phyloP scores from a whole-genome alignment of 495 filamentous ascomycete genomes.

The Xylaria castorea region DNA sequence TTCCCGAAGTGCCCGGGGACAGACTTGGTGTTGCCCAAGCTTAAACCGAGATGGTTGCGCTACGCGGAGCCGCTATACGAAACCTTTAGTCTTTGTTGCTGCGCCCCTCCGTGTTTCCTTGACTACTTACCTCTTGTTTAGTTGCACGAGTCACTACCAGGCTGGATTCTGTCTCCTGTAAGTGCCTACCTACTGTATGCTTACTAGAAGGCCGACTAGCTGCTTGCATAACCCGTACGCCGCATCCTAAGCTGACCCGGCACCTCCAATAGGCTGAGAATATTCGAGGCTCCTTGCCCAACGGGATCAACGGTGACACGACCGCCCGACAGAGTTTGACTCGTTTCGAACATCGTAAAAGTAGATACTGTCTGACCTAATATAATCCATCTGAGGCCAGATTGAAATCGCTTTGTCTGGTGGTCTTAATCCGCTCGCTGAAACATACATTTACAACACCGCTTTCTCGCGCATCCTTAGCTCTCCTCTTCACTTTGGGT shows the following conservation, averaged over 20 bases:
- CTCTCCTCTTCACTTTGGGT: background rate
- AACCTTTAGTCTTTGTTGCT: constrained; percentile 14
- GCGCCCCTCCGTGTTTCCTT: background rate
- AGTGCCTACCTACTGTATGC: background rate
- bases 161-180: background rate
- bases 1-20: background rate
- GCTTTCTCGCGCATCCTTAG: background rate
- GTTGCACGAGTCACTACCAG: constrained; percentile 9
- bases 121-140: background rate
- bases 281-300: background rate
- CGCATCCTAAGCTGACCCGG: constrained; percentile 20
- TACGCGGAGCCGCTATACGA: constrained; percentile 7
- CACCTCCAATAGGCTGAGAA: constrained; percentile 13
- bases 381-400: background rate
- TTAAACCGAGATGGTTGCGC: background rate
- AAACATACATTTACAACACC: background rate
- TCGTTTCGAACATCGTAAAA: background rate
- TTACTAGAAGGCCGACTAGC: background rate
- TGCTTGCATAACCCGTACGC: background rate
- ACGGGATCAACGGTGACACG: background rate
- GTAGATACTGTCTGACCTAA: background rate
- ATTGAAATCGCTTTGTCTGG: background rate
- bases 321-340: constrained; percentile 6
- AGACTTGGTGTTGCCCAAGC: background rate
- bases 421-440: background rate